Base-by-base conservation (phyloP, 495 filamentous ascomycete species). In the Tuber brumale region DNA sequence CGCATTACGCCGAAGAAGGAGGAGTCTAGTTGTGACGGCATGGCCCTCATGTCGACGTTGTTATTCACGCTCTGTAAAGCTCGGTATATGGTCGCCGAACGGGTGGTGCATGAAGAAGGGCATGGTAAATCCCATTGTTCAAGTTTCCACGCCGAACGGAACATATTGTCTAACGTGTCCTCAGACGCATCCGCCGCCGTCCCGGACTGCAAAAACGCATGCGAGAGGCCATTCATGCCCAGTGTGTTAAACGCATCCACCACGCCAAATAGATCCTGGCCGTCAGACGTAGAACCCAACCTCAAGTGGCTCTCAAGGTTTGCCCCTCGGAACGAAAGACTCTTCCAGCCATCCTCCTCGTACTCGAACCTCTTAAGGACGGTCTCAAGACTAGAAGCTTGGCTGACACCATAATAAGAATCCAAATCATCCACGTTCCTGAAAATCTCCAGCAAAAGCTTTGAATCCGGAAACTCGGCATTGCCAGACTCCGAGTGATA, bases 391-490 rank as follows among this genome's bases (percentile, higher is more conserved):
- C 89, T 92, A 18, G 93, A 88, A 37, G 87, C 88, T 83, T 96
- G 92, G 70, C 91, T 88, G 35, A 98, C 90, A n/a, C 95, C 95
- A 81, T 99, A 98, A 83, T 94, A 98, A 27, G 94, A 90, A 82
- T 99, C 95, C 21, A 94, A 94, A 82, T 99, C 95, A 83, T 97
- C 94, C 51, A 98, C 91, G 75, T 93, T 92, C 83, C 91, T 91
- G 82, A 93, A 99, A 3, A 98, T 92, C 14, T 89, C 85, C 75
- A 97, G 87, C 10, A 97, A 83, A 27, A 95, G 86, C 14, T 92
- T 88, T 18, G 87, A 85, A 23, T 92, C 88, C 86, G 77, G 86
- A 89, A 48, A 86, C 81, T 23, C 88, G 83, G 23, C 91, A 93
- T 37, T 91, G 91, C 45, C 93, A 14, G 84, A 84, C 70, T 89